Base-by-base conservation (phyloP, 768 basidiomycete species). In the Scleroderma bovista region DNA sequence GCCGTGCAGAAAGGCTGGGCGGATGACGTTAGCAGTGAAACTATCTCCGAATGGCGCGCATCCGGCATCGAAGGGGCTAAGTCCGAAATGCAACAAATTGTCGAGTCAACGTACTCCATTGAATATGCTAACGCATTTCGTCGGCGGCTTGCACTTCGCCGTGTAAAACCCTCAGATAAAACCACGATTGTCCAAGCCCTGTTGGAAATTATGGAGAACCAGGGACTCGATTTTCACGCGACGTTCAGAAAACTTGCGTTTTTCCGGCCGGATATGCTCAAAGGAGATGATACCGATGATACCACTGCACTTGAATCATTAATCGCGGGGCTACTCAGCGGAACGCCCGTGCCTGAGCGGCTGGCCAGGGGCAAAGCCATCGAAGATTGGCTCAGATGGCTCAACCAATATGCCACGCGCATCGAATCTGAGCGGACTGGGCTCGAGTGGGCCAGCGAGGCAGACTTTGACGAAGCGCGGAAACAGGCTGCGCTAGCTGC, bases 141-240 rank as follows among this genome's bases (percentile, higher is more conserved):
- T 55, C 84, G 82, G 84, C 86, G 93, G 11, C 83, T 97, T 24
- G 93, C 84, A 0, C 74, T 98, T 29, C 75, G 77, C 39, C 73
- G 72, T n/a, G 56, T 69, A 24, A 74, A 79, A 20, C 48, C 72
- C 2, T 70, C 64, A 1, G 93, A 96, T 68, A 84, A 88, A 50
- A 60, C 69, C 1, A 58, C 65, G 33, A 61, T 94, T 37, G 72
- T 84, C 53, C 75, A 75, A 8, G 85, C 86, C 1, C 75, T 94
- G 37, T 73, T 97, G n/a, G 73, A 79, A 36, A 66, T 94, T 31
- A 78, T 98, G 70, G 79, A 85, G 50, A 63, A 66, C 2, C 80
- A 93, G 54, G 72, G 74, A 44, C 74, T 97, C n/a, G 96, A 98
- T 69, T 95, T 93, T 69, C 84, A 93, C 60, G 75, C 79, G 13